Base-by-base conservation (phyloP, 2,329 filamentous ascomycete species). In the Xylariomycetidae sp. region DNA sequence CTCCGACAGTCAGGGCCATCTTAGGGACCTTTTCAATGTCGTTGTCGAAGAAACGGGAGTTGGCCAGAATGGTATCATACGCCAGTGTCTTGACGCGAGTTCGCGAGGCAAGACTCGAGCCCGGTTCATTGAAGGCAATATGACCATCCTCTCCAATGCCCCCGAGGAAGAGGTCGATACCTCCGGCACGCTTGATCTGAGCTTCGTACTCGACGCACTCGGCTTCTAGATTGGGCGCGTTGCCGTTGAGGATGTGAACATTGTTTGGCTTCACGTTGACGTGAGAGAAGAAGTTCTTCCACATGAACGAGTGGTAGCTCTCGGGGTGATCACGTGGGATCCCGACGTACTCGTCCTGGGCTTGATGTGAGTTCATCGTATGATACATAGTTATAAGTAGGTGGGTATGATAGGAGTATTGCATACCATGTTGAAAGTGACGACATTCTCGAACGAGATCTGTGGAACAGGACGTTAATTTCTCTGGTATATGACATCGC, bases 221-320 rank as follows among this genome's bases (percentile, higher is more conserved):
- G 25, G 77, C 78, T 45, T 82, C 78, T 3, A 88, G 75, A 54
- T 87, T 84, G 11, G 74, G 64, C 1, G 85, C 85, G 54, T 89
- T 90, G 51, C 86, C 86, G 54, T 90, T 78, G 25, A 90, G 74
- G 51, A 92, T 88, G 63, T 94, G 81, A 56, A 92, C 87, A 57
- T 90, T 89, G 53, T 75, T 73, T 5, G 87, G 87, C 45, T 80
- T 75, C 48, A 92, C 82, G 54, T 94, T 85, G 49, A 92, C 81
- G 48, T 78, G 86, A 27, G 83, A 86, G 70, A 94, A 94, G 70
- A 94, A 88, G 64, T 92, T 74, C 63, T 85, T 86, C 75, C 88
- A 94, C 87, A 94, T 92, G 69, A 92, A 94, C 45, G 81, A 85
- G 66, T 94, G 87, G 63, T 94, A 94, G 51, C 82, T 88, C 59